Evolutionary conservation across 352 stramenopile genomes (phyloP).

Genomic region (Blastocystis sp.): DNA sequence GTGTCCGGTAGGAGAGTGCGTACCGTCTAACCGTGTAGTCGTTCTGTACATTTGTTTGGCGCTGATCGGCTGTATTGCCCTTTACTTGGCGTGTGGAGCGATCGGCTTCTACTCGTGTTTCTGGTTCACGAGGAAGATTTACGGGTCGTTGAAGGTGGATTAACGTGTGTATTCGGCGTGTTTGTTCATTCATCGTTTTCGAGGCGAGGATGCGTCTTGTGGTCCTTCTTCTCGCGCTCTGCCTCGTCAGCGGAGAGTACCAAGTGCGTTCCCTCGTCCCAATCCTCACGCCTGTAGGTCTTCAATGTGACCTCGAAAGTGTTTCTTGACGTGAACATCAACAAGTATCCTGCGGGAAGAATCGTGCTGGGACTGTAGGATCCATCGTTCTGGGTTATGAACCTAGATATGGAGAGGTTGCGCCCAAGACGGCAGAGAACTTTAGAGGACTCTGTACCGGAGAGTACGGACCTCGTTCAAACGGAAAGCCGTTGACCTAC

Average conservation of each 20-base stretch:
- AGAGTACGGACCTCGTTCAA: conserved; percentile 22
- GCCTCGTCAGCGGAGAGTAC: not conserved
- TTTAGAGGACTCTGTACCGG: conserved; percentile 61
- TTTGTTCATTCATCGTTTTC: too few relatives aligned
- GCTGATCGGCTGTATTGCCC: conserved; percentile 92
- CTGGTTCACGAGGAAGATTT: conserved; percentile 99
- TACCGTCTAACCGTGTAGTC: conserved; percentile 13
- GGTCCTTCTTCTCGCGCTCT: not conserved
- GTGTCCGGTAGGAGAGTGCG: conserved; percentile 80
- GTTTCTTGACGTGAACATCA: conserved; percentile 55
- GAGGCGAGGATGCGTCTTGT: not conserved
- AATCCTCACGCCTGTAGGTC: not conserved
- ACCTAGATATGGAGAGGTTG: conserved; percentile 64
- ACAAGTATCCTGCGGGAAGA: conserved; percentile 24
- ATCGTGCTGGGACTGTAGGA: conserved; percentile 57
- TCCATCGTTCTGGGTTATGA: not conserved
- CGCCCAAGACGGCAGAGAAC: conserved; percentile 24
- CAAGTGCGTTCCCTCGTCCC: too few relatives aligned
- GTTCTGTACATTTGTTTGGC: conserved; percentile 99
- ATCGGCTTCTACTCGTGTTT: conserved; percentile 96
- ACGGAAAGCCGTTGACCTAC: conserved; percentile 29
- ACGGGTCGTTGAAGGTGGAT: conserved; percentile 91
- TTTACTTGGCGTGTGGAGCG: conserved; percentile 94
- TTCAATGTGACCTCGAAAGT: conserved; percentile 59
- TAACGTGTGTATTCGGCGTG: conserved; percentile 78